Evolutionary conservation across 768 basidiomycete genomes (phyloP).

Genomic region (Sporobolomyces roseus): DNA sequence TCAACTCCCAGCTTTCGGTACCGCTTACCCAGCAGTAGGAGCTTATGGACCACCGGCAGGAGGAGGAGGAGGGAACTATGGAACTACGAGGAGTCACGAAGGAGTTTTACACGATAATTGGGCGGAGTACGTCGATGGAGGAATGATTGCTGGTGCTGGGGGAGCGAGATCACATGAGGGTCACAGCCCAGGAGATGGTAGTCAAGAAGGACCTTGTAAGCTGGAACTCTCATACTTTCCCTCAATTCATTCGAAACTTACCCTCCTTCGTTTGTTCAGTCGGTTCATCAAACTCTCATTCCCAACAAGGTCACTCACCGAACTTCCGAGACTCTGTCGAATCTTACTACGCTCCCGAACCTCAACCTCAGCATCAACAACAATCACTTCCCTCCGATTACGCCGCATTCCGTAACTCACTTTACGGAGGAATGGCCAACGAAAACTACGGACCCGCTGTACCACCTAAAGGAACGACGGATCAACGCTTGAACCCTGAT

Average conservation of each 20-base stretch:
- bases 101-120: conserved; percentile 31
- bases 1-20: neutral
- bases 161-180: conserved; percentile 1
- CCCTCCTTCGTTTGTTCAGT: neutral
- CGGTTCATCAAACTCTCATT: conserved; percentile 27
- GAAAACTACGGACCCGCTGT: neutral
- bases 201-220: conserved; percentile 31
- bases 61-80: neutral
- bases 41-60: too few relatives aligned
- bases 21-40: neutral
- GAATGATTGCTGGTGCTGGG: neutral
- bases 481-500: conserved; percentile 30
- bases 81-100: conserved; percentile 28
- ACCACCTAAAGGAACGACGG: neutral
- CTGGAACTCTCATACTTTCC: neutral
- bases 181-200: conserved; percentile 3
- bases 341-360: conserved; percentile 15
- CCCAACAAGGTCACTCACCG: conserved; percentile 12
- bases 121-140: conserved; percentile 27
- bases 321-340: conserved; percentile 20
- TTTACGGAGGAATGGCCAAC: conserved; percentile 13
- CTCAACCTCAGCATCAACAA: neutral
- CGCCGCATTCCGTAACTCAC: conserved; percentile 20
- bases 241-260: neutral
- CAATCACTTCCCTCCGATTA: neutral